Conservation (phyloP, 345 rosid genomes). For the Citropsis articulata region DNA sequence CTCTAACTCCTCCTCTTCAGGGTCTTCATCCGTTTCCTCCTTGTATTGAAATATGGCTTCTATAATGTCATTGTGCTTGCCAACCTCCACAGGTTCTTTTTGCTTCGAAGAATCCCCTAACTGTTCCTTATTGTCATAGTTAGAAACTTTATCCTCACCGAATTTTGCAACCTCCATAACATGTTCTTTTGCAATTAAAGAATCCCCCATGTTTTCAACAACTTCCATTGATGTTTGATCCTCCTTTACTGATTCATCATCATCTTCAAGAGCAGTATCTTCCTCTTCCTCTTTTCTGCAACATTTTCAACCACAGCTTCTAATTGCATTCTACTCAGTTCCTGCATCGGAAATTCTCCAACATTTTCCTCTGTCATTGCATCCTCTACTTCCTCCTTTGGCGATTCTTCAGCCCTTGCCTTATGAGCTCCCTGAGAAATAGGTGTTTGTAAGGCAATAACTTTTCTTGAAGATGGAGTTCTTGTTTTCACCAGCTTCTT, state of each 20-base stretch:
- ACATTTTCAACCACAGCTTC: slow-evolving; percentile 13
- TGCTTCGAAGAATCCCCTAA: background rate
- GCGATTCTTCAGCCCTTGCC: slow-evolving; percentile 19
- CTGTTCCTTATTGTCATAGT: background rate
- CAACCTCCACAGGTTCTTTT: slow-evolving; percentile 13
- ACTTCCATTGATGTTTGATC: slow-evolving; percentile 3
- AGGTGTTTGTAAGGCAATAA: slow-evolving; percentile 11
- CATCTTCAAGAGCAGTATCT: slow-evolving; percentile 18
- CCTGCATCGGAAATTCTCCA: slow-evolving; percentile 11
- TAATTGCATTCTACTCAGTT: background rate
- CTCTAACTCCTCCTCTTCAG: slow-evolving; percentile 11
- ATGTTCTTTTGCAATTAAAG: background rate
- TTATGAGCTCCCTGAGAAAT: slow-evolving; percentile 17
- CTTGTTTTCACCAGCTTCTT: slow-evolving; percentile 25
- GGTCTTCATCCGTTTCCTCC: slow-evolving; percentile 8
- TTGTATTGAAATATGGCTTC: background rate
- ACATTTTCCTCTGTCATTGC: slow-evolving; percentile 18
- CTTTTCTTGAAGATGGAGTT: slow-evolving; percentile 24
- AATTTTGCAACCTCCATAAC: slow-evolving; percentile 1
- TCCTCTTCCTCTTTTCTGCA: slow-evolving; percentile 17
- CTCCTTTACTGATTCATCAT: slow-evolving; percentile 15
- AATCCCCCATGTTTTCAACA: background rate
- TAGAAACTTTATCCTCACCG: background rate
- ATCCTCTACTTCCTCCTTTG: slow-evolving; percentile 7
- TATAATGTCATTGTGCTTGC: slow-evolving; percentile 2